phyloP scores from a whole-genome alignment of 441 rosid species.

The Aquilaria agallochum region DNA sequence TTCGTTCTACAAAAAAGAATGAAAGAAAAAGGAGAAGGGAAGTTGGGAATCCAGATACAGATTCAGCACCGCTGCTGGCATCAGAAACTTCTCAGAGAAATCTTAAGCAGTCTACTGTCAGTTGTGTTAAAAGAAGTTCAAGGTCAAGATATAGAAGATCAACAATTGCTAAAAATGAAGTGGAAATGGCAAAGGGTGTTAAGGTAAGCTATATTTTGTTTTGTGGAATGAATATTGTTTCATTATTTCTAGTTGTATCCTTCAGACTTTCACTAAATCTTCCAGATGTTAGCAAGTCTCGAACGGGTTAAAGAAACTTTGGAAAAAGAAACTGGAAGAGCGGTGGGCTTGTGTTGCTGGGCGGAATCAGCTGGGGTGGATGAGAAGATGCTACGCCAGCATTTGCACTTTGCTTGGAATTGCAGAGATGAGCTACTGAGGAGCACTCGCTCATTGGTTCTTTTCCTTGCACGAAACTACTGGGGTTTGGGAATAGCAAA shows the following conservation, averaged over 20 bases:
- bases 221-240: slow-evolving; percentile 4
- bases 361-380: slow-evolving; percentile 77
- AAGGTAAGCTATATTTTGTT: slow-evolving; percentile 45
- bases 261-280: slow-evolving; percentile 14
- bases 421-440: slow-evolving; percentile 74
- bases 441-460: slow-evolving; percentile 61
- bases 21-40: slow-evolving; percentile 38
- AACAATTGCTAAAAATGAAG: slow-evolving; percentile 62
- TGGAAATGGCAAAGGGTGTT: slow-evolving; percentile 64
- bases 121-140: slow-evolving; percentile 29
- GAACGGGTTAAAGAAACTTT: slow-evolving; percentile 56
- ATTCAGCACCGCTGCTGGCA: slow-evolving; percentile 16
- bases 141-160: slow-evolving; percentile 46
- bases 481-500: slow-evolving; percentile 60
- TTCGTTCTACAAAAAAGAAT: slow-evolving; percentile 38
- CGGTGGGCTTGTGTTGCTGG: slow-evolving; percentile 63
- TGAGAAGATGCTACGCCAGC: slow-evolving; percentile 50
- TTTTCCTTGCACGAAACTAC: slow-evolving; percentile 73
- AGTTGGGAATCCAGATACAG: slow-evolving; percentile 10
- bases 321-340: slow-evolving; percentile 61
- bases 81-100: slow-evolving; percentile 19
- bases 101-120: slow-evolving; percentile 15
- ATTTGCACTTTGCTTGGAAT: slow-evolving; percentile 64
- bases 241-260: slow-evolving; percentile 14
- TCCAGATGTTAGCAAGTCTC: slow-evolving; percentile 58